phyloP scores from a whole-genome alignment of 1,284 basidiomycete species.

The Phellinidium pouzarii region DNA sequence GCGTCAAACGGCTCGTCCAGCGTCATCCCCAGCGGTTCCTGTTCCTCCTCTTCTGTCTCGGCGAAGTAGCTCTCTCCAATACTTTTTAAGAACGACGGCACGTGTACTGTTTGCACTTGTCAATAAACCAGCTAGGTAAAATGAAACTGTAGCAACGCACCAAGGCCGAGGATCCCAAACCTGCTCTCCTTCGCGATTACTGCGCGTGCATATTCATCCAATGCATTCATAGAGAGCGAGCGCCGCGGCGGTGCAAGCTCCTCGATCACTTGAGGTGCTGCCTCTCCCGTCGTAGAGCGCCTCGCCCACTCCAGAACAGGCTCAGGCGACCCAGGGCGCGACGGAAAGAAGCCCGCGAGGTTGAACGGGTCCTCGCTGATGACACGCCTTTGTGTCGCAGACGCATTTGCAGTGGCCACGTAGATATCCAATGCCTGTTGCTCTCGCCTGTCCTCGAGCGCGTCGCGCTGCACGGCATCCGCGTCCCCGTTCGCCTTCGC shows the following conservation, averaged over 20 bases:
- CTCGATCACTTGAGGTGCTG: neutral
- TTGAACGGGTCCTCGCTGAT: constrained; percentile 41
- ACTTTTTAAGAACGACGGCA: constrained; percentile 11
- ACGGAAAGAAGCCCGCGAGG: constrained; percentile 44
- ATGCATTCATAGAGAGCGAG: constrained; percentile 14
- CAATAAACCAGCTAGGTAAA: constrained; percentile 23
- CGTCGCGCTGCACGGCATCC: neutral
- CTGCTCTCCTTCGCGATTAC: constrained; percentile 43
- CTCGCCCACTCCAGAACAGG: constrained; percentile 15
- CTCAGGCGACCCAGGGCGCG: constrained; percentile 24
- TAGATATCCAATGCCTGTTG: too few species aligned
- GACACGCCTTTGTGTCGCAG: constrained; percentile 19
- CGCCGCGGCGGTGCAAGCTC: neutral
- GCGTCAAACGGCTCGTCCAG: constrained; percentile 35
- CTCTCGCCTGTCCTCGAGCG: neutral
- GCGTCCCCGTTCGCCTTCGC: neutral
- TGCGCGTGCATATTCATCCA: constrained; percentile 25
- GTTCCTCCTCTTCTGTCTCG: constrained; percentile 9
- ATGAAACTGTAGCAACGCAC: constrained; percentile 28
- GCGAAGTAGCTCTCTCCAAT: constrained; percentile 1
- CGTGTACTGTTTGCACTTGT: constrained; percentile 6
- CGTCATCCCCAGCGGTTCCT: neutral
- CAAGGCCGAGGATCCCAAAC: constrained; percentile 39
- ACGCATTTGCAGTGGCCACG: constrained; percentile 1
- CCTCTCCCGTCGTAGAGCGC: neutral